Evolutionary conservation across 2,329 filamentous ascomycete species (phyloP), one percentile per base, ranked within the genome.

Genomic region (Arthrobotrys sphaeroides): DNA sequence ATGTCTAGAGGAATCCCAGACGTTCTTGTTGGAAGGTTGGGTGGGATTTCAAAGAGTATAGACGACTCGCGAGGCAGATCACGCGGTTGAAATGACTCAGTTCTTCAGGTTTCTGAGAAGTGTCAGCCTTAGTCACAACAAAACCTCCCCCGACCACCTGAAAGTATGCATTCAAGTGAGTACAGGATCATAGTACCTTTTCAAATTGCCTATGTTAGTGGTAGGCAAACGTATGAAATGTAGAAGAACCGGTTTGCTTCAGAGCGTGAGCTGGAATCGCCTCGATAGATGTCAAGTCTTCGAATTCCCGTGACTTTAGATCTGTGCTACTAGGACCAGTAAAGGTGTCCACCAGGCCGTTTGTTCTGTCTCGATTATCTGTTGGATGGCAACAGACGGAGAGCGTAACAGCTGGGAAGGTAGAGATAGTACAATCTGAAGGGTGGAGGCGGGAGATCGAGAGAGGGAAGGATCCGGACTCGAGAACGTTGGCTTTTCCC

Each of bases 341-440:
- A 40, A 75, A 75, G 72, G 72, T 64, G 72, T 75, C 72, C 72
- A 69, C 72, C 72, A 28, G 53, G 55, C 64, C 55, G 64, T 43
- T 49, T 22, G 7, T 75, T 65, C 64, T 61, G 64, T 77, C 45
- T 61, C 26, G 31, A 36, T 59, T 57, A 70, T 77, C 67, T 66
- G 51, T 67, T 45, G 31, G 16, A 26, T 51, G 59, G 62, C 65
- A 66, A 43, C 53, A 60, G 36, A 40, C 24, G 55, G 42, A 62
- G 60, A 69, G 31, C n/a, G 0, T 49, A 16, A 64, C 47, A 65
- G 26, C 49, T 42, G 64, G 57, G 6, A 31, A 64, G 66, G 66
- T 31, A 72, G 73, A 72, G 40, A 77, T 66, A 72, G 67, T 59
- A 77, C 51, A 62, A 77, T 77, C 73, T 68, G 51, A 68, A 60